Evolutionary conservation across 805 yeast genomes (phyloP).

Genomic region (Saccharomycopsis sp.): DNA sequence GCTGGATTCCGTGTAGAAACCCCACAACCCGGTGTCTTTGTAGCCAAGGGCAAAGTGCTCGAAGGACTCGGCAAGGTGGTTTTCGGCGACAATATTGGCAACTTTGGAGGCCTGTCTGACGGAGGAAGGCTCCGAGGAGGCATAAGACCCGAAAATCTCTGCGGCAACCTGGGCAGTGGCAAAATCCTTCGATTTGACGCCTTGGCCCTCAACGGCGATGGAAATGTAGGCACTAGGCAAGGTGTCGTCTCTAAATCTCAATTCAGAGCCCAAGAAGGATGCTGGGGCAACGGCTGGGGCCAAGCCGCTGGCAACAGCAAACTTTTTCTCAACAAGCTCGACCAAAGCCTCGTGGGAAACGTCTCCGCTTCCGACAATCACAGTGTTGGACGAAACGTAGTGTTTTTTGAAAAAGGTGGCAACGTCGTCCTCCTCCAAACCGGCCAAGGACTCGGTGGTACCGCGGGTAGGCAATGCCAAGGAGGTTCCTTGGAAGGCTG

Average conservation of each 20-base stretch:
- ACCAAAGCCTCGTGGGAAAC: conserved; percentile 63
- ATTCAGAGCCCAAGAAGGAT: conserved; percentile 77
- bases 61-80: conserved; percentile 66
- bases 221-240: conserved; percentile 73
- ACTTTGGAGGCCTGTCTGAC: conserved; percentile 61
- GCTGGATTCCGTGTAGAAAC: conserved; percentile 61
- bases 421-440: conserved; percentile 54
- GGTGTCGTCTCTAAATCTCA: conserved; percentile 84
- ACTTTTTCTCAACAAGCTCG: conserved; percentile 50
- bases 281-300: conserved; percentile 45
- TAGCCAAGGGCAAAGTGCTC: conserved; percentile 66
- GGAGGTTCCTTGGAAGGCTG: conserved; percentile 84
- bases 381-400: conserved; percentile 57
- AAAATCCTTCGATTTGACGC: conserved; percentile 54
- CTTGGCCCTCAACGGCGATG: conserved; percentile 70
- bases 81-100: conserved; percentile 60
- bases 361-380: conserved; percentile 65
- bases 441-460: conserved; percentile 56
- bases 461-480: conserved; percentile 72
- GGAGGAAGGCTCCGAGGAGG: conserved; percentile 48
- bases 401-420: conserved; percentile 47
- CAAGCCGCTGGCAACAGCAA: conserved; percentile 43
- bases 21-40: conserved; percentile 81
- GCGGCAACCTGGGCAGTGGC: conserved; percentile 71
- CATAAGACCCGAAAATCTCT: conserved; percentile 48